Percentiles rank a stretch among this genome's conserved stretches.
Evolutionary conservation across 2,329 filamentous ascomycete genomes (phyloP).

Genomic region (Hortaea werneckii): DNA sequence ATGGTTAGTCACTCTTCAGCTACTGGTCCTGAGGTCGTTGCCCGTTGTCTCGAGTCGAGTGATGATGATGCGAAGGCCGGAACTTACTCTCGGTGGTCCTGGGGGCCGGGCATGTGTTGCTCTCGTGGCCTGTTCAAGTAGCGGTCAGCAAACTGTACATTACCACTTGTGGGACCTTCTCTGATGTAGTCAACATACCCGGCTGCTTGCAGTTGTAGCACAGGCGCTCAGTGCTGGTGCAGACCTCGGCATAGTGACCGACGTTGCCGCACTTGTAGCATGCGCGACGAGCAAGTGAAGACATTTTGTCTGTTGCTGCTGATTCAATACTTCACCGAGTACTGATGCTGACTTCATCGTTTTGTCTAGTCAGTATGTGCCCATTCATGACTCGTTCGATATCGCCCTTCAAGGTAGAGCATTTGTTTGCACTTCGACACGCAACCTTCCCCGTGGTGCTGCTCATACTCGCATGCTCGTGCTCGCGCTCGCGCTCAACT

Average conservation of each 20-base stretch:
- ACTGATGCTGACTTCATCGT: background rate
- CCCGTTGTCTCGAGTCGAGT: too few species aligned
- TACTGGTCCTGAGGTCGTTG: background rate
- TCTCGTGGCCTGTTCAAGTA: slow-evolving; percentile 67
- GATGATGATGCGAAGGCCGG: background rate
- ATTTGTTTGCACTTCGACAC: too few species aligned
- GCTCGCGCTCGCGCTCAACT: too few species aligned
- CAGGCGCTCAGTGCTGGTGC: slow-evolving; percentile 92
- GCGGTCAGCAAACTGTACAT: slow-evolving; percentile 23
- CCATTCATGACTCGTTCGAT: background rate
- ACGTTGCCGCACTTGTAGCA: slow-evolving; percentile 46
- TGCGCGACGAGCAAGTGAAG: slow-evolving; percentile 43
- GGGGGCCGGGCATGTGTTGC: slow-evolving; percentile 91
- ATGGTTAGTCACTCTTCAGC: slow-evolving; percentile 12
- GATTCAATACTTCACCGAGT: background rate
- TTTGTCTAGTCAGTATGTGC: background rate
- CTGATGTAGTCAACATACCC: slow-evolving; percentile 38
- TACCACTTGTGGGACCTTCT: slow-evolving; percentile 12
- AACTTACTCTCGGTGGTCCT: slow-evolving; percentile 79
- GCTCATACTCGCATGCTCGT: background rate
- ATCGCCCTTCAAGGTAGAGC: too few species aligned
- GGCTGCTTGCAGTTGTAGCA: slow-evolving; percentile 99
- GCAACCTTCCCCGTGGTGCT: too few species aligned
- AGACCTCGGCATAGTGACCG: slow-evolving; percentile 64
- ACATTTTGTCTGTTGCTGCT: slow-evolving; percentile 27